Percentiles rank a stretch among this genome's conserved stretches.
These are phyloP conservation scores for Ophidiomyces ophidiicola DNA, from an alignment of 2,329 filamentous ascomycete species.

Conservation along the genomic window DNA sequence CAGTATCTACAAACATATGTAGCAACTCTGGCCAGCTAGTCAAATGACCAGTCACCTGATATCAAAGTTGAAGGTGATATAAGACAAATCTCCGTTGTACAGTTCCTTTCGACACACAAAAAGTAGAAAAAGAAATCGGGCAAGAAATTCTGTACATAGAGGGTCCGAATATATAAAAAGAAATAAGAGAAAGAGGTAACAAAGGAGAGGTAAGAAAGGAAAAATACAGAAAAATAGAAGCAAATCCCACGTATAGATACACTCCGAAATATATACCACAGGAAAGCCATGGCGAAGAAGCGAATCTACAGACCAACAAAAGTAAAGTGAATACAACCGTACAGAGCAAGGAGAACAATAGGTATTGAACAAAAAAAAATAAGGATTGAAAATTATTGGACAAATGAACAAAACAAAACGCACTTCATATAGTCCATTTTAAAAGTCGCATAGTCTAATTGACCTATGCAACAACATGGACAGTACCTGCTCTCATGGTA, in stretches of 20 bases:
- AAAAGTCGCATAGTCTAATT: too few species aligned
- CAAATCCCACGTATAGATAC: slow-evolving; percentile 1
- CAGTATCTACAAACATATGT: too few species aligned
- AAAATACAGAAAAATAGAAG: not conserved
- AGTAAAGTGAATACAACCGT: slow-evolving; percentile 1
- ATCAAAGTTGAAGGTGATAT: not conserved
- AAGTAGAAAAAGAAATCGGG: not conserved
- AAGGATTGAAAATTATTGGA: not conserved
- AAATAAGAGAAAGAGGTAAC: not conserved
- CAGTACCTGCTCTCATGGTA: slow-evolving; percentile 4
- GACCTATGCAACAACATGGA: slow-evolving; percentile 8
- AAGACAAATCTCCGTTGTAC: not conserved
- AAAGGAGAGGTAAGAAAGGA: not conserved
- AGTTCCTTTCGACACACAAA: not conserved
- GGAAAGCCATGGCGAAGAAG: slow-evolving; percentile 1
- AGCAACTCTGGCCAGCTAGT: too few species aligned
- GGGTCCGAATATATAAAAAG: not conserved
- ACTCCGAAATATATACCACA: slow-evolving; percentile 1
- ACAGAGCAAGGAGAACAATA: too few species aligned
- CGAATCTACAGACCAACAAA: slow-evolving; percentile 2
- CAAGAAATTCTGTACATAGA: too few species aligned
- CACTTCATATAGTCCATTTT: too few species aligned
- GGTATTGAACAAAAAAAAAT: not conserved
- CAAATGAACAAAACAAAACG: not conserved
- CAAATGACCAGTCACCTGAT: too few species aligned